Evolutionary conservation across 164 flowering plant species (phyloP).

Genomic region (Akebia trifoliata): DNA sequence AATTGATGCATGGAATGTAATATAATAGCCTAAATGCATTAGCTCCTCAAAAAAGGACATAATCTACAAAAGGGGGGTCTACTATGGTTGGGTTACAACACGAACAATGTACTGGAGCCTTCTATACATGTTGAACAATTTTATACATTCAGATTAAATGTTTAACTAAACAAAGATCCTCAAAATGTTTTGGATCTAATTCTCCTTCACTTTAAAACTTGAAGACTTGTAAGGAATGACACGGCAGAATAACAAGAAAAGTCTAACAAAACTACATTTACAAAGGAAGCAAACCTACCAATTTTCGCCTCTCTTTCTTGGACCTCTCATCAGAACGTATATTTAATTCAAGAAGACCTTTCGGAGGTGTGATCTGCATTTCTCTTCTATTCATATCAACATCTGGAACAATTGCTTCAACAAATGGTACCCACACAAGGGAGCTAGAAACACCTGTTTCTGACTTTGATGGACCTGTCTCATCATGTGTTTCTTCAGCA

Average conservation of each 20-base stretch:
- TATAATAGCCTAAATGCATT: too few relatives aligned
- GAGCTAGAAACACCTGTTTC: conserved; percentile 38
- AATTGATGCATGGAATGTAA: too few relatives aligned
- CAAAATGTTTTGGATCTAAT: too few relatives aligned
- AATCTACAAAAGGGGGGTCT: background rate
- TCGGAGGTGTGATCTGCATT: conserved; percentile 84
- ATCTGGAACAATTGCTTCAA: conserved; percentile 88
- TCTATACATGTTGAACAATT: too few relatives aligned
- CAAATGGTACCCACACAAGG: conserved; percentile 85
- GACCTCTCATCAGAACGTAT: conserved; percentile 58
- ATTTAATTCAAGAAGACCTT: conserved; percentile 89
- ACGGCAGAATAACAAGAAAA: background rate
- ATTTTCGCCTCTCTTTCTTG: conserved; percentile 88
- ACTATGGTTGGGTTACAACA: too few relatives aligned
- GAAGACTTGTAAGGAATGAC: background rate
- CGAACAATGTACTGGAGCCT: too few relatives aligned
- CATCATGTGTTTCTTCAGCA: conserved; percentile 22
- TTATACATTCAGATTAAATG: too few relatives aligned
- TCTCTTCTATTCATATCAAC: conserved; percentile 67
- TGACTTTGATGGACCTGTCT: conserved; percentile 26
- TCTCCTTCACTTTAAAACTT: too few relatives aligned
- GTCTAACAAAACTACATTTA: background rate
- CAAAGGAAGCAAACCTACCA: conserved; percentile 57
- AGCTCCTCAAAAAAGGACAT: too few relatives aligned
- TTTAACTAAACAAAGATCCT: too few relatives aligned